Evolutionary conservation across 1,284 basidiomycete genomes (phyloP), one percentile per base, ranked within the genome.

Genomic region (Heterobasidion parviporum): DNA sequence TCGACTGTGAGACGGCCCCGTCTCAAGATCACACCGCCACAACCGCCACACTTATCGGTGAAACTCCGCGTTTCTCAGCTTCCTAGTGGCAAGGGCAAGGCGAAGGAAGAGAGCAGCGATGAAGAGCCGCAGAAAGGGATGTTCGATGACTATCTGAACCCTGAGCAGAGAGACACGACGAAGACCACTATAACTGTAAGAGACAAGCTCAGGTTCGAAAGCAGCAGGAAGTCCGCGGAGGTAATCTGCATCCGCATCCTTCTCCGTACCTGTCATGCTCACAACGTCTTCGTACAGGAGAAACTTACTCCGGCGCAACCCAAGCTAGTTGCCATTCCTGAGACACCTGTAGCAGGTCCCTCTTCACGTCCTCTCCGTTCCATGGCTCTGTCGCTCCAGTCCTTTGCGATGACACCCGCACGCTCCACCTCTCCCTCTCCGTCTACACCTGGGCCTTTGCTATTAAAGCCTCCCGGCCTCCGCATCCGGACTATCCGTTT

Each of bases 401-500:
- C 64, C 14, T 34, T 60, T 10, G 52, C 65, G 0, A 56, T 60
- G 20, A 58, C 63, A 2, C 16, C 60, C 14, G 63, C 63, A 9
- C 66, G 65, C 4, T 71, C 72, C 10, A 62, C 61, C 33, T 73
- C 71, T 33, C 63, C 72, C 14, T 69, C 65, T 41, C 67, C 69
- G 8, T 70, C 70, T 43, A 72, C 70, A 35, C 72, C 69, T 49
- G 67, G 65, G 56, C 67, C 70, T 51, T 59, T 64, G 36, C 67
- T 70, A 57, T 67, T 66, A 52, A 72, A 74, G 44, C 69, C 72
- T 1, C 70, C 73, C 20, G 70, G 74, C 26, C 74, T 88, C 38
- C 82, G 89, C 58, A 95, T 97, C 74, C 85, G 85, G 56, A 85
- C 80, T 54, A 95, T 99, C 59, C 85, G 94, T 16, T 97, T 99